phyloP scores from a whole-genome alignment of 1,139 yeast species.

The Blastobotrys petasosporus region DNA sequence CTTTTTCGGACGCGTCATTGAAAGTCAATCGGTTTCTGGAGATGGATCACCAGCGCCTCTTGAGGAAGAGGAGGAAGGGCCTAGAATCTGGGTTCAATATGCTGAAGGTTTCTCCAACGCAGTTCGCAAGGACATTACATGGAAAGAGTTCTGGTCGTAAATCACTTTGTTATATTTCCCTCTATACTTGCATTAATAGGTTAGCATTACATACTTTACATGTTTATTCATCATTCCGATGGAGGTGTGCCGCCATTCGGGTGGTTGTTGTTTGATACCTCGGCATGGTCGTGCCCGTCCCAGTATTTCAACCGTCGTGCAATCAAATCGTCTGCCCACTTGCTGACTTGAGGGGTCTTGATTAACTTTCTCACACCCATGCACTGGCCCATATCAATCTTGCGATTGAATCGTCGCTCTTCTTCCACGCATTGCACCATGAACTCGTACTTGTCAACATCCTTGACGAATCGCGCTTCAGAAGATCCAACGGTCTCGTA shows the following conservation, averaged over 20 bases:
- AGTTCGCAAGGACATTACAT: constrained; percentile 74
- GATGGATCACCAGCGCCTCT: constrained; percentile 3
- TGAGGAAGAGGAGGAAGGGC: not conserved
- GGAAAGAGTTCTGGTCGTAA: constrained; percentile 61
- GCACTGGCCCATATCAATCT: constrained; percentile 61
- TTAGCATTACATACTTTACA: too few species aligned
- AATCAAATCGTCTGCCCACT: constrained; percentile 64
- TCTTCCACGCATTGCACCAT: constrained; percentile 87
- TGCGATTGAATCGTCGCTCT: constrained; percentile 54
- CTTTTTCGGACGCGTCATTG: constrained; percentile 16
- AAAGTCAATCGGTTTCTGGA: not conserved
- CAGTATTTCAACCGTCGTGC: constrained; percentile 48
- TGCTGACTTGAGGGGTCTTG: constrained; percentile 64
- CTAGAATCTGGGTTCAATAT: constrained; percentile 76
- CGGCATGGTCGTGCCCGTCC: constrained; percentile 15
- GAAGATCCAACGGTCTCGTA: constrained; percentile 76
- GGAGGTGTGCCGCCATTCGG: too few species aligned
- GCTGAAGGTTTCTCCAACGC: constrained; percentile 95
- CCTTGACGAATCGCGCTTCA: constrained; percentile 89
- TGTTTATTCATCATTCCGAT: too few species aligned
- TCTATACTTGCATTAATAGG: too few species aligned
- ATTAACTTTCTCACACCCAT: constrained; percentile 57
- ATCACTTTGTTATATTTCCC: not conserved
- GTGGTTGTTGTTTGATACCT: too few species aligned
- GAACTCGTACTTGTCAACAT: constrained; percentile 91